A percentile compares a stretch with the other conserved stretches of the same genome.
These are phyloP conservation scores for Hortiboletus rubellus DNA, from an alignment of 1,284 basidiomycete genomes.

Conservation along the genomic window DNA sequence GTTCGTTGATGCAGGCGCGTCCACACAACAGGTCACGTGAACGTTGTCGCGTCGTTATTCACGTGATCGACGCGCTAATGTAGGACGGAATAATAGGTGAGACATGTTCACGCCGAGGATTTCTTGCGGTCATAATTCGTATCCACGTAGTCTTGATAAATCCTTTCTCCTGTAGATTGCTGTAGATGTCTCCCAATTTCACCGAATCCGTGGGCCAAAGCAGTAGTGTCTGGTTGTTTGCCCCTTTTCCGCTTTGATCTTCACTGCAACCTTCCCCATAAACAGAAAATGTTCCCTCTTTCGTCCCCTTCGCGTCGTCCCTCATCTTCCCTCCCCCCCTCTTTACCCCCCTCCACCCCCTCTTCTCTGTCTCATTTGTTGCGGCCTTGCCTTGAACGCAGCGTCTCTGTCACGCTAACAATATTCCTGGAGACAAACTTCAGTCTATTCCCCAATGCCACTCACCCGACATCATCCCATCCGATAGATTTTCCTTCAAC, in stretches of 20 bases:
- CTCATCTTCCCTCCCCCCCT: neutral
- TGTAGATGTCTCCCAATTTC: neutral
- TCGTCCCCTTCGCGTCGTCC: neutral
- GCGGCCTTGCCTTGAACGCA: neutral
- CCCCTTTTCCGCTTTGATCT: conserved; percentile 18
- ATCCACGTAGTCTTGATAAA: neutral
- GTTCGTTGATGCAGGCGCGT: conserved; percentile 19
- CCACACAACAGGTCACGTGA: conserved; percentile 18
- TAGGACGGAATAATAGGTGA: conserved; percentile 16
- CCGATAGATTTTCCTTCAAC: neutral
- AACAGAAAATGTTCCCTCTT: conserved; percentile 14
- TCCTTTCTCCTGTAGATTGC: neutral
- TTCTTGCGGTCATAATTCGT: neutral
- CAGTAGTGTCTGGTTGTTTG: conserved; percentile 11
- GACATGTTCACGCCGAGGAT: conserved; percentile 8
- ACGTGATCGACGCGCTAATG: conserved; percentile 16
- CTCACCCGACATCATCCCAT: neutral
- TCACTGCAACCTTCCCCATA: conserved; percentile 14
- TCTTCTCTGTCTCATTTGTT: neutral
- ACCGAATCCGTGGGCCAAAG: neutral
- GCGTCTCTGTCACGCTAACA: neutral
- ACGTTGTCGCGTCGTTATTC: conserved; percentile 4
- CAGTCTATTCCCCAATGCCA: conserved; percentile 2
- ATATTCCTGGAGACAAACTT: neutral
- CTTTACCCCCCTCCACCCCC: neutral